phyloP scores from a whole-genome alignment of 169 alveolate genomes.

The Theileria sp. region DNA sequence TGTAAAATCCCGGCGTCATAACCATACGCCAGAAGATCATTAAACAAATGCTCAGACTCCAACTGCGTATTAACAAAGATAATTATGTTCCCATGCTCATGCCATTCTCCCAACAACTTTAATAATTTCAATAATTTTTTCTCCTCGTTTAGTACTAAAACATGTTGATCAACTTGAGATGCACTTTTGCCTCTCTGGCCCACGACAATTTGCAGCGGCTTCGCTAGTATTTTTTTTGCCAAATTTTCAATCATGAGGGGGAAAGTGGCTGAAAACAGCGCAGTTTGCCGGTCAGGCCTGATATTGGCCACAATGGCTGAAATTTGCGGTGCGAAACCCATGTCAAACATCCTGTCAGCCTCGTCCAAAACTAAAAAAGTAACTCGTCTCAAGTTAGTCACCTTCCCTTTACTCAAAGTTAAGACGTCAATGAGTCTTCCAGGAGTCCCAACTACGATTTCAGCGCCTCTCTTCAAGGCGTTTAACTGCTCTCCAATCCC shows the following conservation, averaged over 20 bases:
- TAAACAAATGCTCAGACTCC: slow-evolving; percentile 94
- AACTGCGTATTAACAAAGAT: slow-evolving; percentile 94
- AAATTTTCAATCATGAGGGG: slow-evolving; percentile 92
- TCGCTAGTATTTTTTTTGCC: slow-evolving; percentile 91
- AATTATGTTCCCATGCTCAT: slow-evolving; percentile 90
- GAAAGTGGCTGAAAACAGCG: slow-evolving; percentile 98
- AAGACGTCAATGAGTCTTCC: slow-evolving; percentile 95
- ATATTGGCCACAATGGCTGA: slow-evolving; percentile 86
- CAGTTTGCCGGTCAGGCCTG: slow-evolving; percentile 93
- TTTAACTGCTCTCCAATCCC: slow-evolving; percentile 86
- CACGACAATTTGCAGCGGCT: slow-evolving; percentile 95
- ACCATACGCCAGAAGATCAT: slow-evolving; percentile 78
- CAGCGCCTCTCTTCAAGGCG: slow-evolving; percentile 91
- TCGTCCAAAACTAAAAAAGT: slow-evolving; percentile 96
- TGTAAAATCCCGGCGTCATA: slow-evolving; percentile 91
- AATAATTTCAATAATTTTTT: slow-evolving; percentile 85
- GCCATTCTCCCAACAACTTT: slow-evolving; percentile 95
- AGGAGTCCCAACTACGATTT: slow-evolving; percentile 96
- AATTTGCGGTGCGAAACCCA: slow-evolving; percentile 98
- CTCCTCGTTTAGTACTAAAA: slow-evolving; percentile 86
- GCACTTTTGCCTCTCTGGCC: slow-evolving; percentile 90
- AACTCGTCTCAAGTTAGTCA: slow-evolving; percentile 89
- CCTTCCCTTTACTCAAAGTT: slow-evolving; percentile 87
- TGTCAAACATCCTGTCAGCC: slow-evolving; percentile 96
- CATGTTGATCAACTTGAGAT: slow-evolving; percentile 90